These are phyloP conservation scores for Eucalyptus regnans DNA, from an alignment of 345 rosid genomes.

Conservation along the genomic window DNA sequence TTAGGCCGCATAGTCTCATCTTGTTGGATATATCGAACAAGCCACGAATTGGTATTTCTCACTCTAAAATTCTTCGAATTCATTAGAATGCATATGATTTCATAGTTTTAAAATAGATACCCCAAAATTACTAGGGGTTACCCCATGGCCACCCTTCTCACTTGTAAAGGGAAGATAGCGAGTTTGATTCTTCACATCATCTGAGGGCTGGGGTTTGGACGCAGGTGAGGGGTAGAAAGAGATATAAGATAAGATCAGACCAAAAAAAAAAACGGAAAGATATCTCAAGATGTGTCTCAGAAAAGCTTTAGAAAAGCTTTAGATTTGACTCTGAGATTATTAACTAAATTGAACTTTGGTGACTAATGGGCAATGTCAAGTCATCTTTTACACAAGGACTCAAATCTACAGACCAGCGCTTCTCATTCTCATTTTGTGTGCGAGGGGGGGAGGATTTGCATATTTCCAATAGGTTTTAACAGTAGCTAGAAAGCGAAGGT, in stretches of 20 bases:
- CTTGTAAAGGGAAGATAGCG: background rate
- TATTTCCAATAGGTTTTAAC: background rate
- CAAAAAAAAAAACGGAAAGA: no score
- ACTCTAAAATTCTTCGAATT: background rate
- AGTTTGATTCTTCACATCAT: background rate
- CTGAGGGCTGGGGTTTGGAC: background rate
- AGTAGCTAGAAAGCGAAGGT: background rate
- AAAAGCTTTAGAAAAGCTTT: background rate
- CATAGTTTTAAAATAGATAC: background rate
- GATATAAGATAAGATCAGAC: no score
- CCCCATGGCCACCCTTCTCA: fast-evolving
- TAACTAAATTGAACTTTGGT: background rate
- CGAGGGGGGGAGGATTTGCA: background rate
- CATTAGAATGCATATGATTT: background rate
- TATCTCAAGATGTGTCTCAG: background rate
- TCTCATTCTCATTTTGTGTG: background rate
- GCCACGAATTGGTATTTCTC: background rate
- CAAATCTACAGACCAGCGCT: fast-evolving
- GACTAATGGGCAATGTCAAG: background rate
- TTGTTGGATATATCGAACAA: background rate
- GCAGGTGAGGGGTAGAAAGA: background rate
- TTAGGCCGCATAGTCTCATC: background rate
- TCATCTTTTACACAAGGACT: background rate
- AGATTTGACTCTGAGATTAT: background rate
- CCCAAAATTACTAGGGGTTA: fast-evolving